Base-by-base conservation (phyloP, 2,329 filamentous ascomycete species). In the Alternaria arborescens region DNA sequence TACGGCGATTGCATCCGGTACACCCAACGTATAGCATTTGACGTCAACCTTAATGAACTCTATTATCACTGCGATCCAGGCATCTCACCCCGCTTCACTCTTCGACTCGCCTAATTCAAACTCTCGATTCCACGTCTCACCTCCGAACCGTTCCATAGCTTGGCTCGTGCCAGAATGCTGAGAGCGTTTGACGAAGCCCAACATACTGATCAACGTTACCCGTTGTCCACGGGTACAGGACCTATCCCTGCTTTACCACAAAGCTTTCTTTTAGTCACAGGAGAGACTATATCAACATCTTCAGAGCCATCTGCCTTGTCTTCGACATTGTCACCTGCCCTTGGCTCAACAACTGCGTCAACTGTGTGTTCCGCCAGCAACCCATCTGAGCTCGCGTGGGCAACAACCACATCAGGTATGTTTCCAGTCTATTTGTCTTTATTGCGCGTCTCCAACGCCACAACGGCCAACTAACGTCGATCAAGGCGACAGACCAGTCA, bases 31-130 rank as follows among this genome's bases (percentile, higher is more conserved):
- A 60, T 64, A 66, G 55, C 62, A 68, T 65, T 48, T 66, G 46
- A 68, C 55, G 52, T 62, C 52, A 50, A 64, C 43, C 44, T 54
- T 69, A 74, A 73, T 74, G 64, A 63, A 63, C 66, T 69, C 62
- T 60, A 67, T 58, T 66, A 51, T 61, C 22, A 68, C 68, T 52
- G 68, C 20, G 42, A 24, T 52, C 46, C 22, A 50, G 32, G 24
- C 40, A 34, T 40, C 18, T 40, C 14, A 24, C 32, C 24, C 16
- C 30, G 11, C 26, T 22, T 48, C 41, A 36, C 12, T 32, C 20
- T 52, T 43, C 32, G 12, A 32, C 32, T 56, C 48, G 43, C 18
- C 40, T 38, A 48, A 32, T 55, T 38, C 10, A 54, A 36, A 26
- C 30, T 58, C 38, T 51, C 50, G 43, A 30, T 55, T 44, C 20